Base-by-base conservation (phyloP, 2,329 filamentous ascomycete genomes). In the Neofusicoccum cordaticola region DNA sequence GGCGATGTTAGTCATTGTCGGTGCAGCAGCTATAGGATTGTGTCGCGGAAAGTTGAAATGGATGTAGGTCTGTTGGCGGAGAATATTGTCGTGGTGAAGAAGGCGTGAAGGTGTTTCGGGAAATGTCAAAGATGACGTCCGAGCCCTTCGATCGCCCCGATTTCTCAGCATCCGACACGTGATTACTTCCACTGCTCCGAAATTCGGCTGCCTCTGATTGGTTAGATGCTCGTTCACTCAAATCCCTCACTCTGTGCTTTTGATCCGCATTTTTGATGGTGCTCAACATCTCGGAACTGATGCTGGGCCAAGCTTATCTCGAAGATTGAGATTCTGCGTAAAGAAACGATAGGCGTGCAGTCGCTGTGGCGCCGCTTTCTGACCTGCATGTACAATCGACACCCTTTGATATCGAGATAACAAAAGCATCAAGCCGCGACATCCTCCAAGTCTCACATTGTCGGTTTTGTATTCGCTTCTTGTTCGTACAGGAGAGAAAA, bases 1-100 rank as follows among this genome's bases (percentile, higher is more conserved):
- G 50, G 68, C 67, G 47, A 62, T 71, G 34, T 70, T 73, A 4
- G 74, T 63, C 75, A 77, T 78, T 27, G 39, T 60, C n/a, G 12
- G n/a, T 27, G 1, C 15, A n/a, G 13, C 11, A n/a, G 27, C 22
- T n/a, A 42, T 5, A 15, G 12, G n/a, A n/a, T 2, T 3, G 2
- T 15, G 12, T 22, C 17, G 31, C 13, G 8, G 11, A n/a, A 2
- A 8, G 19, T 0, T 5, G n/a, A 7, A 47, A 37, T 15, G 4
- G 17, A 45, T 35, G 17, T 12, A 27, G 42, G 31, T 15, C n/a
- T n/a, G 27, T 39, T 15, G 31, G 7, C 11, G 9, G 7, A 47
- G 19, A 47, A 60, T 4, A 12, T 22, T 48, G 56, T 60, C 19
- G 47, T n/a, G 37, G 58, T 42, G 19, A 19, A 51, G 47, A 7